Evolutionary conservation across 345 rosid genomes (phyloP).

Genomic region (Citrus glauca): DNA sequence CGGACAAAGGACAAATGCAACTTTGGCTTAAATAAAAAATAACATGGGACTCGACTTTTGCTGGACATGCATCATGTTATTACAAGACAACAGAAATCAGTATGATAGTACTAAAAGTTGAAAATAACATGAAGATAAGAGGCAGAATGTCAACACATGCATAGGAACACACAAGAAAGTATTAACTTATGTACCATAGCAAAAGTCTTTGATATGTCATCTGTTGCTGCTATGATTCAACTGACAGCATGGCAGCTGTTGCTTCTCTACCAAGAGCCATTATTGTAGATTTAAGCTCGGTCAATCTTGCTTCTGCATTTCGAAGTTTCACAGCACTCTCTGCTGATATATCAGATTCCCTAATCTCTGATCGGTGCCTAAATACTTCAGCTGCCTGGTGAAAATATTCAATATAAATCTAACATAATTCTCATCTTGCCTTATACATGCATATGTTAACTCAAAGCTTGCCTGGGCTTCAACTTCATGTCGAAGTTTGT

Average conservation of each 20-base stretch:
- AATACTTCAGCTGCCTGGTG: constrained; percentile 74
- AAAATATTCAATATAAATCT: constrained; percentile 1
- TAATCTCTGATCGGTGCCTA: constrained; percentile 15
- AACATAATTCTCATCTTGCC: background rate
- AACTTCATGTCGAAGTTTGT: constrained; percentile 79
- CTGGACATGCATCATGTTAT: too few species aligned
- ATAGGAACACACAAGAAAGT: background rate
- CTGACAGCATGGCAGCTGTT: constrained; percentile 63
- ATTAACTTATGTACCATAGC: constrained; percentile 44
- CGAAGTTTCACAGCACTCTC: constrained; percentile 64
- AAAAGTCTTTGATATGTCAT: constrained; percentile 41
- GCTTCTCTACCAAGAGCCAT: constrained; percentile 88
- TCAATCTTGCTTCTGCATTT: constrained; percentile 66
- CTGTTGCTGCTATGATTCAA: constrained; percentile 45
- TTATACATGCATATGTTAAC: background rate
- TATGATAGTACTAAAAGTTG: too few species aligned
- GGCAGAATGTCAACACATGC: background rate
- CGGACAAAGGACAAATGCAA: too few species aligned
- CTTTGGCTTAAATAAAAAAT: too few species aligned
- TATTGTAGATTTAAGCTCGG: constrained; percentile 69
- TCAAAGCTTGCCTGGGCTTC: constrained; percentile 70
- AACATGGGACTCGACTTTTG: too few species aligned
- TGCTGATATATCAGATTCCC: constrained; percentile 11
- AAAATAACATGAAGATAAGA: too few species aligned
- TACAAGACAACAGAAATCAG: too few species aligned